These are phyloP conservation scores for Mycena amicta DNA, from an alignment of 768 basidiomycete genomes.

Conservation along the genomic window DNA sequence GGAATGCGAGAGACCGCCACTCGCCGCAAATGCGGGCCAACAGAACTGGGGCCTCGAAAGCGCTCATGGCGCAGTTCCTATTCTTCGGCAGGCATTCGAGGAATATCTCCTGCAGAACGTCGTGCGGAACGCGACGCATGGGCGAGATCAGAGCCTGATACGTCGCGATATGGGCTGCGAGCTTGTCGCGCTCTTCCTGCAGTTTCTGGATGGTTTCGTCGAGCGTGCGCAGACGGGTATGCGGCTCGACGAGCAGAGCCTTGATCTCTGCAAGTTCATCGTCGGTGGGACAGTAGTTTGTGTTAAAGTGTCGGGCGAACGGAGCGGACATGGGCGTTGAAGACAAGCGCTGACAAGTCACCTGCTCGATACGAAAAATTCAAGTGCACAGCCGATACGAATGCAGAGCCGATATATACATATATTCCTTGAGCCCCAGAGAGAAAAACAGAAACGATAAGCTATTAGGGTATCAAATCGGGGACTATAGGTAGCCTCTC, in stretches of 20 bases:
- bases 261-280: too few relatives aligned
- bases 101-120: too few relatives aligned
- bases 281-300: slow-evolving; percentile 3
- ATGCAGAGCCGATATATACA: too few relatives aligned
- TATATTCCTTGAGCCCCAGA: too few relatives aligned
- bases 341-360: neutral
- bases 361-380: too few relatives aligned
- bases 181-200: neutral
- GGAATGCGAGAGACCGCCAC: neutral
- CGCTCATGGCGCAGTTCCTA: slow-evolving; percentile 1
- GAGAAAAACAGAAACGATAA: too few relatives aligned
- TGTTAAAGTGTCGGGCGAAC: neutral
- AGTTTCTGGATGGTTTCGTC: neutral
- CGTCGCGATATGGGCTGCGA: neutral
- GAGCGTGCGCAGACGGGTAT: neutral
- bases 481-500: too few relatives aligned
- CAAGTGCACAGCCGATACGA: too few relatives aligned
- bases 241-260: neutral
- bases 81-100: neutral
- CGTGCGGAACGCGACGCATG: too few relatives aligned
- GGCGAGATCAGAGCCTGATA: neutral
- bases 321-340: neutral
- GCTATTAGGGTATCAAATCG: too few relatives aligned
- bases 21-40: neutral
- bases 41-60: neutral